Evolutionary conservation across 2,329 filamentous ascomycete species (phyloP), one percentile per base, ranked within the genome.

Genomic region (Nectriaceae sp.): DNA sequence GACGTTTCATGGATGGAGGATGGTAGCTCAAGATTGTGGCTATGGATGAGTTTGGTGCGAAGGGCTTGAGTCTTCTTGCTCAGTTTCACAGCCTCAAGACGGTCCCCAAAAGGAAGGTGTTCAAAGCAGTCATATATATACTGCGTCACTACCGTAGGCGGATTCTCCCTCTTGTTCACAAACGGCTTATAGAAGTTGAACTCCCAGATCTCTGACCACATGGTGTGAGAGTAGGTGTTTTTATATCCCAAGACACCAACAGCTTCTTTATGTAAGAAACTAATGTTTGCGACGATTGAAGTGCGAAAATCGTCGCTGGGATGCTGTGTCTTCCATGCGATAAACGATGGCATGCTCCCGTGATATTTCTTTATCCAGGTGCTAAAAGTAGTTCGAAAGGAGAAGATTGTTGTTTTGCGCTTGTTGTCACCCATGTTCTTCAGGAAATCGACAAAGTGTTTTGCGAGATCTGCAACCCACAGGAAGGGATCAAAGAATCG

Each of bases 381-480:
- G 24, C 69, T 64, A 54, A 94, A 94, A 0, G 72, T 58, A 0
- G 49, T 47, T 8, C 74, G 70, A 53, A 94, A 92, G 43, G 83
- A 69, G 3, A 69, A 46, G 0, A 91, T 70, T 0, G 68, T 66
- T 2, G 87, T 76, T 2, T 60, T 62, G 0, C 56, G 59, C 0
- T 57, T 41, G 11, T 54, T 52, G 8, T 65, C 55, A 3, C 64
- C 56, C 49, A 72, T 66, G 10, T 63, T 42, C 3, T 68, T 64
- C 40, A 88, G 71, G 55, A 79, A 94, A 52, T 91, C 86, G 1
- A 91, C 75, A 20, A 88, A 77, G 57, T 90, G 83, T 61, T 92
- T 93, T 0, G 80, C 76, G 1, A 94, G 70, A 44, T 87, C 77
- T 0, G 83, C 85, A 1, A 92, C 67, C 88, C 88, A 94, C 0